These are phyloP conservation scores for Sabuloglossum arenarium DNA, from an alignment of 495 filamentous ascomycete species.

Conservation along the genomic window DNA sequence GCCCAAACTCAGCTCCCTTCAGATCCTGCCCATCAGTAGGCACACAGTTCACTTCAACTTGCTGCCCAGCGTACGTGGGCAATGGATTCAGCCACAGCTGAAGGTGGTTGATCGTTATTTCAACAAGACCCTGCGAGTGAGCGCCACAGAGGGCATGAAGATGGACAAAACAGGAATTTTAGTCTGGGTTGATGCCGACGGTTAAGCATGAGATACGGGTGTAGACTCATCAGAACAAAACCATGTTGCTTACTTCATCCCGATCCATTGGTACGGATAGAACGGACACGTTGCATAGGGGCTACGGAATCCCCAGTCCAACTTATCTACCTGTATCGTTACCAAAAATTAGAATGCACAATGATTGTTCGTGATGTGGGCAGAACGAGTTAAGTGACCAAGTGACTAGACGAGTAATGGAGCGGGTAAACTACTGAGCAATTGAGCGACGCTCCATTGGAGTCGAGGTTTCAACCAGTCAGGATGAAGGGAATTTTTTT, in stretches of 20 bases:
- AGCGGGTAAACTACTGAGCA: too few species aligned
- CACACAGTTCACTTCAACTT: conserved; percentile 48
- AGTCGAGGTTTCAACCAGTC: too few species aligned
- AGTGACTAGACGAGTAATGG: too few species aligned
- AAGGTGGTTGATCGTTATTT: conserved; percentile 75
- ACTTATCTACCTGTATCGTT: too few species aligned
- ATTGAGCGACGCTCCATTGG: too few species aligned
- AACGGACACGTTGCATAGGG: too few species aligned
- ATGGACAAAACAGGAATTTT: conserved; percentile 51
- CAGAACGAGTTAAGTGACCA: too few species aligned
- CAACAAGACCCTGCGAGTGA: conserved; percentile 59
- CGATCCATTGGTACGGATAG: too few species aligned
- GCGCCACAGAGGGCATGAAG: conserved; percentile 47
- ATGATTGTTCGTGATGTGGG: too few species aligned
- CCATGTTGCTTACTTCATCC: background rate
- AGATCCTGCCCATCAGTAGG: conserved; percentile 60
- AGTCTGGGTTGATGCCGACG: conserved; percentile 39
- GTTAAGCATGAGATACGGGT: background rate
- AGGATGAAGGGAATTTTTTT: too few species aligned
- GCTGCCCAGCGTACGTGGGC: conserved; percentile 30
- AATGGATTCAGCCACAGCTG: conserved; percentile 53
- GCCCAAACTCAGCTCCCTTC: conserved; percentile 52
- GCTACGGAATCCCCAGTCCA: too few species aligned
- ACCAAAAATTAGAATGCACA: too few species aligned
- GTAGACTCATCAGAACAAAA: background rate